phyloP scores from a whole-genome alignment of 352 stramenopile species.

The Phytophthora ohioensis region DNA sequence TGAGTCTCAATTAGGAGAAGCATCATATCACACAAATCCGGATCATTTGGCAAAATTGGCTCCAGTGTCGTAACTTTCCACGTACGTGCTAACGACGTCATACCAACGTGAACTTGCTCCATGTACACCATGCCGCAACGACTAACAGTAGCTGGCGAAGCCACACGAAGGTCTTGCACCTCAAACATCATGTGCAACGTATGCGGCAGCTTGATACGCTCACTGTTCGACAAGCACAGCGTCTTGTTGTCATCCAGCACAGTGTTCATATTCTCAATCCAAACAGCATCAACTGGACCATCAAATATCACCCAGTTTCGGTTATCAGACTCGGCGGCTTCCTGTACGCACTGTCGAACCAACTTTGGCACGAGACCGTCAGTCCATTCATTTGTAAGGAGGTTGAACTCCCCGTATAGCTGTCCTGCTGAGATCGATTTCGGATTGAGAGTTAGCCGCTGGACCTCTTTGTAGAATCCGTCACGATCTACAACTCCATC shows the following conservation, averaged over 20 bases:
- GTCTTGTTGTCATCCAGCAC: slow-evolving; percentile 92
- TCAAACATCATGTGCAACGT: slow-evolving; percentile 95
- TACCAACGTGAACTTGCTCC: slow-evolving; percentile 89
- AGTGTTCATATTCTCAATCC: slow-evolving; percentile 95
- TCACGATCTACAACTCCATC: slow-evolving; percentile 86
- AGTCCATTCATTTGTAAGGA: slow-evolving; percentile 95
- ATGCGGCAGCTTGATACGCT: slow-evolving; percentile 88
- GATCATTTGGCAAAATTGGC: slow-evolving; percentile 56
- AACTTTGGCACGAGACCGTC: slow-evolving; percentile 94
- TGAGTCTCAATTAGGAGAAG: slow-evolving; percentile 84
- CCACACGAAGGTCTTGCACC: slow-evolving; percentile 90
- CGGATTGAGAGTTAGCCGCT: slow-evolving; percentile 92
- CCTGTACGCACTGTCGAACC: slow-evolving; percentile 89
- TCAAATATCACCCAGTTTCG: slow-evolving; percentile 94
- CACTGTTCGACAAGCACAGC: slow-evolving; percentile 86
- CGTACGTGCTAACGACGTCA: slow-evolving; percentile 74
- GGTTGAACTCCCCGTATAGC: slow-evolving; percentile 95
- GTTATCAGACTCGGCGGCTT: slow-evolving; percentile 80
- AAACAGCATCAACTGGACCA: slow-evolving; percentile 91
- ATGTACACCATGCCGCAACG: slow-evolving; percentile 95
- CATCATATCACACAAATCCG: slow-evolving; percentile 73
- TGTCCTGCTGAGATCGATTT: slow-evolving; percentile 97
- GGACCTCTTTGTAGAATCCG: slow-evolving; percentile 90
- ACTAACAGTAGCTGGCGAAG: slow-evolving; percentile 90
- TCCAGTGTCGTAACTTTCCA: slow-evolving; percentile 84